These are phyloP conservation scores for Bisporella sp. DNA, from an alignment of 2,329 filamentous ascomycete genomes.

Conservation along the genomic window DNA sequence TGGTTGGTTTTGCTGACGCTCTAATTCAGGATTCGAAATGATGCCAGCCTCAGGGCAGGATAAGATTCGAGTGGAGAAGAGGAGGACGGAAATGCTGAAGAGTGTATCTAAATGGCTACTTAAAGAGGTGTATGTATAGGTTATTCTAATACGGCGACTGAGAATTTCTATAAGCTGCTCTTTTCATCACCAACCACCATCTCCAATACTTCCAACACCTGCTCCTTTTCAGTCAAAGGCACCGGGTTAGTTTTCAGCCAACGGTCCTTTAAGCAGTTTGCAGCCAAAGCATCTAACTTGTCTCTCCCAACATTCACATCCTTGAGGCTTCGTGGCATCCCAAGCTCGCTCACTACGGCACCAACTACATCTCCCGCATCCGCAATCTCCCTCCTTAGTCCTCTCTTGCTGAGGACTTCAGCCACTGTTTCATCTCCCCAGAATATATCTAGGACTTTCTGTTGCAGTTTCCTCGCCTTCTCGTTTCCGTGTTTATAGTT, in stretches of 20 bases:
- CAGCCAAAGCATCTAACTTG: constrained; percentile 39
- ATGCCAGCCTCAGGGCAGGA: not conserved
- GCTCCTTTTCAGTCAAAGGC: constrained; percentile 36
- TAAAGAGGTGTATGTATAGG: not conserved
- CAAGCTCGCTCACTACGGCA: constrained; percentile 41
- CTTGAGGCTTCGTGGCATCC: constrained; percentile 44
- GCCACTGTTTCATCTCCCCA: constrained; percentile 15
- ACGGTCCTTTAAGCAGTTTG: constrained; percentile 41
- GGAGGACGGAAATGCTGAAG: not conserved
- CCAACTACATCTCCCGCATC: constrained; percentile 47
- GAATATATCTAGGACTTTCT: constrained; percentile 16
- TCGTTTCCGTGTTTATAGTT: constrained; percentile 30
- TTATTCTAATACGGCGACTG: too few species aligned
- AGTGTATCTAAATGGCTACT: not conserved
- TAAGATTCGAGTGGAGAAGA: not conserved
- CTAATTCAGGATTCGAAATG: not conserved
- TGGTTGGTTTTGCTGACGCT: not conserved
- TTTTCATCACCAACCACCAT: constrained; percentile 4
- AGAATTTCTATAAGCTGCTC: constrained; percentile 1
- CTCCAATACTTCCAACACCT: constrained; percentile 44
- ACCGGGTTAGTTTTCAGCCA: constrained; percentile 45
- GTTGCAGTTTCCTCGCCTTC: constrained; percentile 10
- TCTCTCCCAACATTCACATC: constrained; percentile 44
- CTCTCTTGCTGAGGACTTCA: constrained; percentile 10
- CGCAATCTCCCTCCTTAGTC: constrained; percentile 15